Evolutionary conservation across 108 stramenopile genomes (phyloP), one percentile per base, ranked within the genome.

Genomic region (Cyclostephanos invisitatus): DNA sequence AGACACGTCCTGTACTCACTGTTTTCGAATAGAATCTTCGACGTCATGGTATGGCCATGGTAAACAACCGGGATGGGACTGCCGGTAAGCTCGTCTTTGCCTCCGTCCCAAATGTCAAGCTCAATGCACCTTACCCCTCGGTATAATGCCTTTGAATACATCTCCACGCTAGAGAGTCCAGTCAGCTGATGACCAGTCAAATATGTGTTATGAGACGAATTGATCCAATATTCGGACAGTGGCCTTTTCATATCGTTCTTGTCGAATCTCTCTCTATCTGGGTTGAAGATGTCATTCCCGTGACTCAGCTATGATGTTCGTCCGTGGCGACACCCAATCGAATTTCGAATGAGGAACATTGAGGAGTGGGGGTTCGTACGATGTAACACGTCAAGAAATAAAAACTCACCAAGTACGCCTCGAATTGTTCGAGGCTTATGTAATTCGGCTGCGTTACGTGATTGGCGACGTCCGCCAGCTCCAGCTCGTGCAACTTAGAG

Each of bases 81-180:
- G 15, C 70, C 70, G 21, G 64, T 65, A 57, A 72, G 62, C 20
- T 73, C 74, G 6, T 68, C 79, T 59, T 67, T 72, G 25, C 77
- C 61, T 20, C 97, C 98, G 81, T 98, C 97, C 96, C 96, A 99
- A 74, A 95, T 94, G 83, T 99, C 98, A 49, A 99, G 72, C 71
- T 99, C 98, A 17, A 99, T 76, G 72, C 97, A 97, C 62, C 96
- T 90, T 77, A 96, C 97, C 21, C 77, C 98, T 48, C 91, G 80
- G 21, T 79, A 67, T 64, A 98, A 82, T 3, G 88, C 85, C 42
- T 74, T 77, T 10, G 67, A 62, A 66, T 96, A 87, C 79, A 88
- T 90, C 73, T 94, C 85, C 32, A 97, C 97, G 51, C 85, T 87
- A 11, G 93, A 93, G 5, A 70, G 82, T 15, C 83, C 80, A 70